Percentiles rank a stretch among this genome's conserved stretches.
Conservation (phyloP, 2,329 filamentous ascomycete genomes). For the Ascosphaera acerosa region DNA sequence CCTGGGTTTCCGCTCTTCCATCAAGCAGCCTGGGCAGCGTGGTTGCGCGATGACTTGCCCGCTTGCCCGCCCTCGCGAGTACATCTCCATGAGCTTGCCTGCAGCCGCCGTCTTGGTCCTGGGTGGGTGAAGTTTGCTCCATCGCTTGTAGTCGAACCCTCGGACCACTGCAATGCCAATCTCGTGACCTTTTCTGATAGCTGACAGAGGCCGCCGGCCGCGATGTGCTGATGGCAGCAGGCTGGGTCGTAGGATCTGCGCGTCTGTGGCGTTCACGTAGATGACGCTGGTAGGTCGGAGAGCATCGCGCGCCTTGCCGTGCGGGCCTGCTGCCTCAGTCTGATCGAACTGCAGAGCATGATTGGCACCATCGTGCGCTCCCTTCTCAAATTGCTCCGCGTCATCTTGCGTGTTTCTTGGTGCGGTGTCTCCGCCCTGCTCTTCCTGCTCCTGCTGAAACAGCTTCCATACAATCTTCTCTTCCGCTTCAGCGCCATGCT, state of each 20-base stretch:
- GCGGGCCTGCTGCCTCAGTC: constrained; percentile 18
- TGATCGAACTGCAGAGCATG: constrained; percentile 9
- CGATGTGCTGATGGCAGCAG: constrained; percentile 68
- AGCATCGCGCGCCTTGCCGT: constrained; percentile 18
- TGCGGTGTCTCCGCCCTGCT: constrained; percentile 13
- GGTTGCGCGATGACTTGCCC: constrained; percentile 8
- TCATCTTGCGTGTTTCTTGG: too few species aligned
- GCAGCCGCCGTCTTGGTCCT: constrained; percentile 18
- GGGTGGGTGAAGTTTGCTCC: constrained; percentile 45
- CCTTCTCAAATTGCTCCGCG: constrained; percentile 15
- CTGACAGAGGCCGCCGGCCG: constrained; percentile 51
- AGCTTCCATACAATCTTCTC: constrained; percentile 68
- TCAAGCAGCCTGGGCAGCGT: constrained; percentile 30
- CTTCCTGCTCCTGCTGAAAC: constrained; percentile 37
- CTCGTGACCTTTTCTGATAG: constrained; percentile 58
- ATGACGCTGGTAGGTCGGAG: constrained; percentile 63
- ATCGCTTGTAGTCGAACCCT: constrained; percentile 56
- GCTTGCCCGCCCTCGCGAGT: constrained; percentile 11
- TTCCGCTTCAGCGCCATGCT: constrained; percentile 72
- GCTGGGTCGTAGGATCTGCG: constrained; percentile 68
- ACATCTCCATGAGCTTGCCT: constrained; percentile 18
- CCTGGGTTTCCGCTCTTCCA: constrained; percentile 36
- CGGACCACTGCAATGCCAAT: constrained; percentile 74
- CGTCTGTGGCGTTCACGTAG: constrained; percentile 51
- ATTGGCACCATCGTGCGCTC: constrained; percentile 6